Evolutionary conservation across 2,329 filamentous ascomycete genomes (phyloP).

Genomic region (Fusarium hainanense): DNA sequence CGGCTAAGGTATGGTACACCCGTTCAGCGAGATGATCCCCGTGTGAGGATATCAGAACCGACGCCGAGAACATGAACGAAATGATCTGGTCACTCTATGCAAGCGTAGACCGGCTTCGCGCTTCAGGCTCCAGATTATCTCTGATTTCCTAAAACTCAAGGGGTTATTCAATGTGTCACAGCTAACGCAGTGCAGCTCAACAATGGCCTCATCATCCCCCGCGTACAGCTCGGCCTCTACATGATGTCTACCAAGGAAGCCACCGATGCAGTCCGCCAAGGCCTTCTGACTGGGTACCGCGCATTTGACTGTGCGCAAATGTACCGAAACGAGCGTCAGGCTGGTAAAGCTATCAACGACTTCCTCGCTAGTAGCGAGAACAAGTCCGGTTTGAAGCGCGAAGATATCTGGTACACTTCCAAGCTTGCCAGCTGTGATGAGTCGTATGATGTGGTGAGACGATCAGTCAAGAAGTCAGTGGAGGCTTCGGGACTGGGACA

Average conservation of each 20-base stretch:
- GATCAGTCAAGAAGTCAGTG: conserved; percentile 73
- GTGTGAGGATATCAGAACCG: neutral
- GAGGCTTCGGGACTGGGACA: conserved; percentile 75
- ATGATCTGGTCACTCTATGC: neutral
- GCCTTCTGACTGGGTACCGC: conserved; percentile 64
- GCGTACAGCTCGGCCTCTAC: conserved; percentile 80
- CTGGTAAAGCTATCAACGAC: conserved; percentile 71
- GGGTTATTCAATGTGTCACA: too few relatives aligned
- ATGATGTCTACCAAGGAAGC: conserved; percentile 73
- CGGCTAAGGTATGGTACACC: conserved; percentile 29
- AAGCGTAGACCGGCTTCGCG: neutral
- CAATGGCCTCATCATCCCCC: conserved; percentile 75
- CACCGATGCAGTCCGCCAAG: conserved; percentile 66
- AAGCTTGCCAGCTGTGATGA: conserved; percentile 76
- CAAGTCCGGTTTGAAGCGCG: conserved; percentile 64
- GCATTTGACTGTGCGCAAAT: conserved; percentile 66
- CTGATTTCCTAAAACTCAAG: too few relatives aligned
- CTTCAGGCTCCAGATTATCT: neutral
- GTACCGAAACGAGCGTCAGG: conserved; percentile 76
- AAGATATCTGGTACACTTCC: conserved; percentile 82
- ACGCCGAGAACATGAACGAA: neutral
- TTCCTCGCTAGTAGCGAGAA: conserved; percentile 65
- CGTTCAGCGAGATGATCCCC: accelerated
- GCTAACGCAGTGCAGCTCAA: conserved; percentile 58
- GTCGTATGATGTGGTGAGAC: conserved; percentile 74